These are phyloP conservation scores for Colletotrichum godetiae DNA, from an alignment of 2,329 filamentous ascomycete genomes.

Conservation along the genomic window DNA sequence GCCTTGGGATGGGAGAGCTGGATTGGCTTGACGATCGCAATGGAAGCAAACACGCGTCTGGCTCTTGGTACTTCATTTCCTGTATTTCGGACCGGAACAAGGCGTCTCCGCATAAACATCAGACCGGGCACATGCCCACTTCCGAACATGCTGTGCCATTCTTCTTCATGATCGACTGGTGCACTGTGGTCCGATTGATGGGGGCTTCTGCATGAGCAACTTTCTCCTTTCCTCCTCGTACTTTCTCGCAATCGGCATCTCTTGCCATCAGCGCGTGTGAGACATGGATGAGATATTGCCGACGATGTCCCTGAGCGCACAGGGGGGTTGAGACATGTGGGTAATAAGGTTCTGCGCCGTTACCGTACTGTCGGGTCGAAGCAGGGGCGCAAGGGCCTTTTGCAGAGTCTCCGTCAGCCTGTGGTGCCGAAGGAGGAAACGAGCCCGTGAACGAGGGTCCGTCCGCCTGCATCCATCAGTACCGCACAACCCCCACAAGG, in stretches of 20 bases:
- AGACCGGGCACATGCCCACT: neutral
- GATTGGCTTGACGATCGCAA: neutral
- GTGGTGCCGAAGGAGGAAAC: neutral
- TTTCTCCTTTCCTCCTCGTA: too few species aligned
- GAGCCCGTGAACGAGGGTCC: neutral
- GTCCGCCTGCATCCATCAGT: neutral
- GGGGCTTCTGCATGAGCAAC: neutral
- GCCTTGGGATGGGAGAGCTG: neutral
- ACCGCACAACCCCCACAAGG: neutral
- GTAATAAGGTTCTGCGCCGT: constrained; percentile 1
- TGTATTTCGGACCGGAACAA: neutral
- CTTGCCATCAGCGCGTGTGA: too few species aligned
- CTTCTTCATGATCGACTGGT: neutral
- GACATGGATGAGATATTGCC: too few species aligned
- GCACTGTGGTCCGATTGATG: neutral
- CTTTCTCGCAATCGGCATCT: too few species aligned
- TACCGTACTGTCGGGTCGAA: neutral
- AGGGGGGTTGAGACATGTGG: neutral
- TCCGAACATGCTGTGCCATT: neutral
- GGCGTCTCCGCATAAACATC: neutral
- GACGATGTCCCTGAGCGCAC: too few species aligned
- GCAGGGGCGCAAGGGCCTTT: neutral
- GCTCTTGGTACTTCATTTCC: neutral
- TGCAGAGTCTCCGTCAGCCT: too few species aligned
- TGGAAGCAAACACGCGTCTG: neutral